These are phyloP conservation scores for Solanum etuberosum DNA, from an alignment of 257 asterid species.

Conservation along the genomic window DNA sequence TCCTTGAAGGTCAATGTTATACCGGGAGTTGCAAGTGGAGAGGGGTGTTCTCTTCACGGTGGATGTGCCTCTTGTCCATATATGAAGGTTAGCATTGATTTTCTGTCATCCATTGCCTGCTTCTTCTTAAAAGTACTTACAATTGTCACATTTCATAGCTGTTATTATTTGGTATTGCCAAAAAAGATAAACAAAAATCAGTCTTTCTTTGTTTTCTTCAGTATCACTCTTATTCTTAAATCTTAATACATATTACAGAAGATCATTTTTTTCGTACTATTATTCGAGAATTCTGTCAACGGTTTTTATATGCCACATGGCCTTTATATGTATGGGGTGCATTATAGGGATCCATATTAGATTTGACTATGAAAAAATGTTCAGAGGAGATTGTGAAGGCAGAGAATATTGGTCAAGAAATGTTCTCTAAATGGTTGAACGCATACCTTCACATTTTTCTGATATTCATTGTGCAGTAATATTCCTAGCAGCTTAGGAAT, in stretches of 20 bases:
- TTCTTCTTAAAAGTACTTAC: not conserved
- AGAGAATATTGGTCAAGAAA: not conserved
- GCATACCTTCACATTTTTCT: not conserved
- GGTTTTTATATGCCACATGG: not conserved
- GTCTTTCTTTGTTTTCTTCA: not conserved
- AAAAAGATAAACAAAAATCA: not conserved
- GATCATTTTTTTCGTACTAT: not conserved
- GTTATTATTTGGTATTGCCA: not conserved
- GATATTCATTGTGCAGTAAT: not conserved
- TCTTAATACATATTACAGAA: not conserved
- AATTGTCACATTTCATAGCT: not conserved
- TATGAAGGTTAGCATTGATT: slow-evolving; percentile 67
- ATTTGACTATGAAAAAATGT: not conserved
- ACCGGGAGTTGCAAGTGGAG: slow-evolving; percentile 94
- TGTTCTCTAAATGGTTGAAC: not conserved
- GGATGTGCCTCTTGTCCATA: slow-evolving; percentile 99
- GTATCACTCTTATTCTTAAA: not conserved
- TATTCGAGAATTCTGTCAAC: not conserved
- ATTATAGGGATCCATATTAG: not conserved
- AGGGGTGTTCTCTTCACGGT: slow-evolving; percentile 98
- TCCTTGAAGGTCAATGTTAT: slow-evolving; percentile 33
- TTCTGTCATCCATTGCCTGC: not conserved
- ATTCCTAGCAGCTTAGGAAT: not conserved
- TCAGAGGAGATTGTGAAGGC: not conserved
- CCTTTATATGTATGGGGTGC: not conserved